Conservation (phyloP, 2,329 filamentous ascomycete genomes). For the Pseudocercospora cruenta region DNA sequence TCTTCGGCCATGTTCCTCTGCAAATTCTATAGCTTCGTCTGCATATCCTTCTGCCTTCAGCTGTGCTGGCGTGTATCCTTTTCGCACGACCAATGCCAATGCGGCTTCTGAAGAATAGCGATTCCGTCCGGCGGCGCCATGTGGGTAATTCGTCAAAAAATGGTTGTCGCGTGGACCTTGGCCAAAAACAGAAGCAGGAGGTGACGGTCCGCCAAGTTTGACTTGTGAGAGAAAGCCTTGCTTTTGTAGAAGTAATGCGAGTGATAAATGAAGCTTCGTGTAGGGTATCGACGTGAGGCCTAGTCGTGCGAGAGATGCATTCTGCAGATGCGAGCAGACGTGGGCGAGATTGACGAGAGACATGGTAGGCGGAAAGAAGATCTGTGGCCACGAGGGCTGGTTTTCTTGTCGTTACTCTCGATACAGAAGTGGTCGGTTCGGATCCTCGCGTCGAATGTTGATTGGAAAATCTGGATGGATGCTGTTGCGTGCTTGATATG, state of each 20-base stretch:
- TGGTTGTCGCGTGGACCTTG: conserved; percentile 35
- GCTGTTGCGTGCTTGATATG: background rate
- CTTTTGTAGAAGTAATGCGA: conserved; percentile 78
- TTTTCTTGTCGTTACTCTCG: background rate
- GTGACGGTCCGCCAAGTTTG: conserved; percentile 69
- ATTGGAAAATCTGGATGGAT: background rate
- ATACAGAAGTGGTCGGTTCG: background rate
- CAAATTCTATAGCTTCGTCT: conserved; percentile 33
- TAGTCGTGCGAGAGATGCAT: conserved; percentile 80
- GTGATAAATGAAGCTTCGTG: conserved; percentile 76
- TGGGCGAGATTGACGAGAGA: conserved; percentile 75
- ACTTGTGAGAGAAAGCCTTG: conserved; percentile 81
- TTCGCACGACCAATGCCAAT: conserved; percentile 31
- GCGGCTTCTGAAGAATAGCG: conserved; percentile 33
- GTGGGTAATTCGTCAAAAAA: conserved; percentile 34
- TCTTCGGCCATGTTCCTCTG: conserved; percentile 27
- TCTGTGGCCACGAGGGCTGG: conserved; percentile 19
- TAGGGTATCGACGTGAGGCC: conserved; percentile 81
- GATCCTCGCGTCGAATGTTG: background rate
- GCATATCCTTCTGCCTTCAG: conserved; percentile 28
- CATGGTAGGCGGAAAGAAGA: conserved; percentile 51
- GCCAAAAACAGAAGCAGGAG: conserved; percentile 48
- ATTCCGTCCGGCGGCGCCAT: conserved; percentile 29
- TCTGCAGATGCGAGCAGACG: conserved; percentile 89
- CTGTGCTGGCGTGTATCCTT: conserved; percentile 23